These are phyloP conservation scores for Boletus rex-veris DNA, from an alignment of 768 basidiomycete genomes.

Conservation along the genomic window DNA sequence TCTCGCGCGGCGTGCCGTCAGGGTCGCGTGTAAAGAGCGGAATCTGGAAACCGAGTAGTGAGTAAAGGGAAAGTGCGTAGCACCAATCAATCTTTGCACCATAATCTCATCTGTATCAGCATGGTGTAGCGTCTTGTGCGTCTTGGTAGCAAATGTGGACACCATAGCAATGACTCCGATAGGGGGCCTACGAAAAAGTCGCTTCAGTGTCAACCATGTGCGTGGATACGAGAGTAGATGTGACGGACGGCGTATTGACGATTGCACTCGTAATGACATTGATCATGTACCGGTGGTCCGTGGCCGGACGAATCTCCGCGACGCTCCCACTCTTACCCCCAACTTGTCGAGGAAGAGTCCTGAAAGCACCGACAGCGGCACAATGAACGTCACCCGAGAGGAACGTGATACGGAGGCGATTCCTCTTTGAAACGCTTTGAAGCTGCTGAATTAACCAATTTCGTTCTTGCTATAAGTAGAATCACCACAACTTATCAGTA, in stretches of 20 bases:
- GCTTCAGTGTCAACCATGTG: not conserved
- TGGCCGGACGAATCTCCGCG: constrained; percentile 41
- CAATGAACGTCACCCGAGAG: constrained; percentile 94
- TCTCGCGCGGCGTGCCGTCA: constrained; percentile 61
- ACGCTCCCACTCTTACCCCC: constrained; percentile 41
- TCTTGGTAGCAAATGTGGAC: constrained; percentile 71
- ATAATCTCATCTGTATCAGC: constrained; percentile 83
- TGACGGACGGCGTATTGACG: constrained; percentile 87
- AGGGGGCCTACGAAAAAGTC: constrained; percentile 47
- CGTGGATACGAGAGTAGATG: not conserved
- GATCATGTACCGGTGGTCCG: constrained; percentile 87
- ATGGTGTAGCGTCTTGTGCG: constrained; percentile 82
- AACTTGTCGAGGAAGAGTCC: constrained; percentile 46
- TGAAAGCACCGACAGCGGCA: constrained; percentile 77
- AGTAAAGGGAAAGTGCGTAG: not conserved
- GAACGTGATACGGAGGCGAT: constrained; percentile 74
- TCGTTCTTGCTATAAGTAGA: constrained; percentile 66
- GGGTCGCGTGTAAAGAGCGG: constrained; percentile 77
- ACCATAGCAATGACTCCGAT: constrained; percentile 75
- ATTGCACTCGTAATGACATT: constrained; percentile 90
- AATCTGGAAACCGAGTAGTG: constrained; percentile 41
- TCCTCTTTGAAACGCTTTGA: constrained; percentile 64
- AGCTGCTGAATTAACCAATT: constrained; percentile 82
- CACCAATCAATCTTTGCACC: constrained; percentile 41
- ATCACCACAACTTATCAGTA: not conserved